Evolutionary conservation across 805 yeast genomes (phyloP).

Genomic region (Metschnikowia continentalis): DNA sequence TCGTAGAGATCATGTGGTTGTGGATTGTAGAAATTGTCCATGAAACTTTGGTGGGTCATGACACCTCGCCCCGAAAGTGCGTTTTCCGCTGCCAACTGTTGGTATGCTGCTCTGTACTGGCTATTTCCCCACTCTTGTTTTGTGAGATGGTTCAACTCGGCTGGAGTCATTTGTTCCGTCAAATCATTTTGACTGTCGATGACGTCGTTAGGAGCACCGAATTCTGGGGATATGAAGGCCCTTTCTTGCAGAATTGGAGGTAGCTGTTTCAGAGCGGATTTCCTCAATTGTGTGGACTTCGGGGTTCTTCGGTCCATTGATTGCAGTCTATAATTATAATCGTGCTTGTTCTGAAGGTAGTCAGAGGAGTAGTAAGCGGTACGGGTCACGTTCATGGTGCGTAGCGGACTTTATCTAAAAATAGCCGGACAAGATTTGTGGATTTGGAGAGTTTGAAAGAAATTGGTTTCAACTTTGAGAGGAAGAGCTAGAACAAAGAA

Average conservation of each 20-base stretch:
- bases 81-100: background rate
- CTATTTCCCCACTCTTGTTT: background rate
- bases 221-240: background rate
- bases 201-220: background rate
- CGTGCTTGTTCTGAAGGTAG: slow-evolving; percentile 20
- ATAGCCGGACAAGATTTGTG: background rate
- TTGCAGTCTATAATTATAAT: background rate
- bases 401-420: background rate
- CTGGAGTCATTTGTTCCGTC: slow-evolving; percentile 36
- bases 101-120: background rate
- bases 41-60: slow-evolving; percentile 1
- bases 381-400: slow-evolving; percentile 37
- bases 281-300: background rate
- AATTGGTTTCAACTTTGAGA: no score
- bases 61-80: background rate
- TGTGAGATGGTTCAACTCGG: slow-evolving; percentile 23
- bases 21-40: background rate
- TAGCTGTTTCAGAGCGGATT: background rate
- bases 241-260: background rate
- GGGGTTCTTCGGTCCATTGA: background rate
- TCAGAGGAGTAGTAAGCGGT: slow-evolving; percentile 38
- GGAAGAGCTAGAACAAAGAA: background rate
- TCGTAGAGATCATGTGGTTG: slow-evolving; percentile 4
- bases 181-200: slow-evolving; percentile 21
- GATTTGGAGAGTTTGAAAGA: background rate